These are phyloP conservation scores for Theobroma cacao DNA, from an alignment of 345 rosid genomes.

Conservation along the genomic window DNA sequence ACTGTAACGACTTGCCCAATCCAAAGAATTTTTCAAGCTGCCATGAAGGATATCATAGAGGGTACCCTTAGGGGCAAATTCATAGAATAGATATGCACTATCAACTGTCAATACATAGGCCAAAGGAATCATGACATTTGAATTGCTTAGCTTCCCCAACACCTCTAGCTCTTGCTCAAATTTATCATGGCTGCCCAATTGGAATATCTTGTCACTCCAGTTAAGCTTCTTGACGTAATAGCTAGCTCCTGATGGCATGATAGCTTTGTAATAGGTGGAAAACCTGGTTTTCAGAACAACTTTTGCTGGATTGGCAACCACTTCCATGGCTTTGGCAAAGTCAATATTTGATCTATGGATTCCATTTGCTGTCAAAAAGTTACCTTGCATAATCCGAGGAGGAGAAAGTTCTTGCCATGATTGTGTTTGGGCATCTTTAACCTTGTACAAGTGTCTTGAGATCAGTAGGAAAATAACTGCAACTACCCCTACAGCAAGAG, in stretches of 20 bases:
- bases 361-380: slow-evolving; percentile 58
- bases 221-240: slow-evolving; percentile 76
- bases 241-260: slow-evolving; percentile 69
- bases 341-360: slow-evolving; percentile 61
- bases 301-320: slow-evolving; percentile 46
- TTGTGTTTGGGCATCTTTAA: slow-evolving; percentile 37
- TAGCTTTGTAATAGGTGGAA: slow-evolving; percentile 69
- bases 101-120: slow-evolving; percentile 68
- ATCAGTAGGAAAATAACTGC: slow-evolving; percentile 23
- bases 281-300: slow-evolving; percentile 53
- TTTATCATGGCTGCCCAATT: slow-evolving; percentile 53
- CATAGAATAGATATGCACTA: slow-evolving; percentile 73
- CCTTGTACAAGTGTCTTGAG: slow-evolving; percentile 45
- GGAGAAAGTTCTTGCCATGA: slow-evolving; percentile 32
- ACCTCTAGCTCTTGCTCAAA: slow-evolving; percentile 64
- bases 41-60: slow-evolving; percentile 64
- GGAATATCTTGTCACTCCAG: slow-evolving; percentile 78
- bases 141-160: slow-evolving; percentile 72
- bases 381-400: slow-evolving; percentile 53
- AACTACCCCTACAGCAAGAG: slow-evolving; percentile 30
- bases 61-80: slow-evolving; percentile 53
- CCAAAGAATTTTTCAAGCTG: slow-evolving; percentile 41
- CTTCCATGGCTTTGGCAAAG: slow-evolving; percentile 67
- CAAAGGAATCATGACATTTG: slow-evolving; percentile 81
- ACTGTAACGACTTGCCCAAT: slow-evolving; percentile 87